These are phyloP conservation scores for Penicillium psychrosexuale DNA, from an alignment of 2,329 filamentous ascomycete species.

Conservation along the genomic window DNA sequence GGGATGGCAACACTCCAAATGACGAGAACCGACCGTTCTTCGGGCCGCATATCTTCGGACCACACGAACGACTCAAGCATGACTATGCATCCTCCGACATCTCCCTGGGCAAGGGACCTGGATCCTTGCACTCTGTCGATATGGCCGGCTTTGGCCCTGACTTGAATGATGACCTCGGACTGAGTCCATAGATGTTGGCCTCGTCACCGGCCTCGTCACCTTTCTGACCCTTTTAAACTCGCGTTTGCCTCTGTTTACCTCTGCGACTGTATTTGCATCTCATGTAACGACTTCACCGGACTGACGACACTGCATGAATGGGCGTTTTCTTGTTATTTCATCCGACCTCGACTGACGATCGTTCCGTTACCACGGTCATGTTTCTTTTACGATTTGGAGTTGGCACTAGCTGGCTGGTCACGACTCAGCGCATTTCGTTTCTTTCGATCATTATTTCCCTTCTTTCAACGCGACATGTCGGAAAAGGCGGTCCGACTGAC, in stretches of 20 bases:
- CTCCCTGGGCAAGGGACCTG: conserved; percentile 42
- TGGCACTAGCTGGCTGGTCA: conserved; percentile 35
- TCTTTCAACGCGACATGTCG: conserved; percentile 2
- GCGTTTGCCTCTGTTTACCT: conserved; percentile 26
- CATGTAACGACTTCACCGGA: conserved; percentile 42
- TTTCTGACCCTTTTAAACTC: conserved; percentile 11
- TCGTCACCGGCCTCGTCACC: background rate
- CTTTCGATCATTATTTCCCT: conserved; percentile 6
- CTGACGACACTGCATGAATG: conserved; percentile 42
- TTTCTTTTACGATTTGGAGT: conserved; percentile 27
- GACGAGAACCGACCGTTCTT: conserved; percentile 45
- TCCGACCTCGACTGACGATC: conserved; percentile 21
- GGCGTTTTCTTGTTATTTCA: conserved; percentile 33
- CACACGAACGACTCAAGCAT: conserved; percentile 43
- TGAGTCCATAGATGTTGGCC: conserved; percentile 35
- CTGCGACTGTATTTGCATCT: conserved; percentile 33
- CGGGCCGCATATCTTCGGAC: conserved; percentile 38
- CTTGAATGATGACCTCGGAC: conserved; percentile 37
- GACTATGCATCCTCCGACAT: conserved; percentile 46
- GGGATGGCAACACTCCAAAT: conserved; percentile 43
- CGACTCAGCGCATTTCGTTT: conserved; percentile 30
- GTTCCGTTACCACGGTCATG: conserved; percentile 19
- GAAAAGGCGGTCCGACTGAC: background rate
- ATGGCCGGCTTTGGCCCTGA: conserved; percentile 47
- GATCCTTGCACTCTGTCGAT: conserved; percentile 45